phyloP scores from a whole-genome alignment of 257 asterid species.

The Nicotiana tomentosiformis region DNA sequence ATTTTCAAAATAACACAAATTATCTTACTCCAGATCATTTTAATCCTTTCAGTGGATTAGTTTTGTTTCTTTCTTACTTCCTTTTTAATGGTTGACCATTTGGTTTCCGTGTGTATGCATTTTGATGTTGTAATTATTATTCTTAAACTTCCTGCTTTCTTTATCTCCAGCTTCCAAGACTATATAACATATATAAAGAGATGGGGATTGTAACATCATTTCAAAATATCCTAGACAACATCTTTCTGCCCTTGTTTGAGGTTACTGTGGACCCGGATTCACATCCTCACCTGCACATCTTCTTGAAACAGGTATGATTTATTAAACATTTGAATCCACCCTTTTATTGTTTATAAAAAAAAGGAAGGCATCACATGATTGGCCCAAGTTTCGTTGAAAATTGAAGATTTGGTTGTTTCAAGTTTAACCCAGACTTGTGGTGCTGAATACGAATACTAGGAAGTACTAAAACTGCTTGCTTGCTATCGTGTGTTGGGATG shows the following conservation, averaged over 20 bases:
- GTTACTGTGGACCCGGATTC: constrained; percentile 95
- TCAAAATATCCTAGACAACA: constrained; percentile 93
- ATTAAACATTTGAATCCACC: not conserved
- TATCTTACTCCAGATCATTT: not conserved
- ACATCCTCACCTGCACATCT: constrained; percentile 91
- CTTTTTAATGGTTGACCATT: not conserved
- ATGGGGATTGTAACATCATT: constrained; percentile 99
- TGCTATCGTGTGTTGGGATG: not conserved
- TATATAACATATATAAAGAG: constrained; percentile 91
- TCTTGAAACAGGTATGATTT: constrained; percentile 77
- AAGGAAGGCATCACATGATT: not conserved
- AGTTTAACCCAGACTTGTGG: not conserved
- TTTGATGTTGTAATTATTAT: constrained; percentile 15
- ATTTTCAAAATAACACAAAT: not conserved
- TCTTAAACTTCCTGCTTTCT: constrained; percentile 11
- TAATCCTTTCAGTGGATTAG: not conserved
- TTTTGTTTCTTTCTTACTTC: not conserved
- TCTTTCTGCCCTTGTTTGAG: constrained; percentile 92
- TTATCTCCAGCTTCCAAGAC: constrained; percentile 83
- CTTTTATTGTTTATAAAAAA: not conserved
- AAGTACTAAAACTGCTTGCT: not conserved
- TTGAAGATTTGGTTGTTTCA: not conserved
- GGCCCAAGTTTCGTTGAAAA: not conserved
- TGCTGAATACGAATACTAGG: not conserved
- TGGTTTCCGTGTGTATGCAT: not conserved